Evolutionary conservation across 2,329 filamentous ascomycete genomes (phyloP).

Genomic region (Calonectria henricotiae): DNA sequence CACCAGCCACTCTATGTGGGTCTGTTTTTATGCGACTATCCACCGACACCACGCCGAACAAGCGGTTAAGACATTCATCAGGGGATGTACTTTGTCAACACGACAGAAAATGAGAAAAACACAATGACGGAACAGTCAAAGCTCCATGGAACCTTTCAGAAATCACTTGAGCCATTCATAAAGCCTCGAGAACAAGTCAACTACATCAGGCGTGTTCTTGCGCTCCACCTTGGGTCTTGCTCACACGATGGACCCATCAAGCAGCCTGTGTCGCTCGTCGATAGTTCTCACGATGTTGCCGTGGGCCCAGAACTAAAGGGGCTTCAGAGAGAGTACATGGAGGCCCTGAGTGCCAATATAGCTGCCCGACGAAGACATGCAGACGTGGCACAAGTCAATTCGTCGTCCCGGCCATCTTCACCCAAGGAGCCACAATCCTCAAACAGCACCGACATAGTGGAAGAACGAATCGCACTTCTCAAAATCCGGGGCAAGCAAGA

Average conservation of each 20-base stretch:
- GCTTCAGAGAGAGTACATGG: slow-evolving; percentile 70
- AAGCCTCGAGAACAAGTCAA: slow-evolving; percentile 72
- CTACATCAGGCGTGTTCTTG: slow-evolving; percentile 71
- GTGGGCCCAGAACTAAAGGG: slow-evolving; percentile 62
- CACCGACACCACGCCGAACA: slow-evolving; percentile 32
- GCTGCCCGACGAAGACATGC: slow-evolving; percentile 68
- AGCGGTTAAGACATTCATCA: slow-evolving; percentile 25
- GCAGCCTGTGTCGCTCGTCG: slow-evolving; percentile 67
- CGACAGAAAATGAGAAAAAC: slow-evolving; percentile 39
- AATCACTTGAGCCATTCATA: slow-evolving; percentile 68
- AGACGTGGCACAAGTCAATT: slow-evolving; percentile 53
- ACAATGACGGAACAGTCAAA: slow-evolving; percentile 57
- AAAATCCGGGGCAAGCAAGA: slow-evolving; percentile 69
- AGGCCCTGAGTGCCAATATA: slow-evolving; percentile 69
- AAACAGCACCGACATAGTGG: slow-evolving; percentile 56
- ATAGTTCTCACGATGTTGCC: slow-evolving; percentile 58
- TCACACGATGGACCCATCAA: slow-evolving; percentile 62
- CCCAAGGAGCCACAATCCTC: slow-evolving; percentile 41
- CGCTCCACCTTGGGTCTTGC: slow-evolving; percentile 69
- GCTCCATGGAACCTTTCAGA: slow-evolving; percentile 58
- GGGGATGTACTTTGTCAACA: slow-evolving; percentile 24
- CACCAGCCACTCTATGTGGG: slow-evolving; percentile 36
- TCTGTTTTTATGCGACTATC: slow-evolving; percentile 23
- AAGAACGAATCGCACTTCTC: slow-evolving; percentile 68
- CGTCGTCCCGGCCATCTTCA: slow-evolving; percentile 42